phyloP scores from a whole-genome alignment of 1,284 basidiomycete species.

The Austroboletus niveus region DNA sequence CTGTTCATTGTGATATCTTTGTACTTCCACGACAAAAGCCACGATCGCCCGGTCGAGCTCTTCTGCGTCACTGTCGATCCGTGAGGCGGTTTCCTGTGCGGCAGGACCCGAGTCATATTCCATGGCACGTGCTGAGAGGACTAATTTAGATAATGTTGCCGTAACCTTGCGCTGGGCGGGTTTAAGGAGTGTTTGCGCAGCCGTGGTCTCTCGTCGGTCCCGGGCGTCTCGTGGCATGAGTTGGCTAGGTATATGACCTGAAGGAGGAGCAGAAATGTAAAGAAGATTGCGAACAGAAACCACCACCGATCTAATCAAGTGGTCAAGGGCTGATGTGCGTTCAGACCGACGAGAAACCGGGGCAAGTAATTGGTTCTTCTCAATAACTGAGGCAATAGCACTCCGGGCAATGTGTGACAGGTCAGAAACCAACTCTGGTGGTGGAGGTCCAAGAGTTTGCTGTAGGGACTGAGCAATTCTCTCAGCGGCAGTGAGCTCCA shows the following conservation, averaged over 20 bases:
- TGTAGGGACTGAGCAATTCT: constrained; percentile 65
- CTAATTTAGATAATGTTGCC: constrained; percentile 73
- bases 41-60: constrained; percentile 75
- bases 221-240: constrained; percentile 52
- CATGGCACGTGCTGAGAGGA: constrained; percentile 73
- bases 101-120: constrained; percentile 69
- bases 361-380: constrained; percentile 51
- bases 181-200: constrained; percentile 61
- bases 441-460: constrained; percentile 53
- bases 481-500: constrained; percentile 64
- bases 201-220: constrained; percentile 41
- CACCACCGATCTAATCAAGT: constrained; percentile 64
- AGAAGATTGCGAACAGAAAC: constrained; percentile 69
- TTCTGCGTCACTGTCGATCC: constrained; percentile 74
- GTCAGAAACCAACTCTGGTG: constrained; percentile 56
- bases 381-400: constrained; percentile 62
- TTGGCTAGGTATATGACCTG: constrained; percentile 58
- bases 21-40: constrained; percentile 71
- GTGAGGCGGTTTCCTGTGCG: constrained; percentile 60
- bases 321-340: constrained; percentile 58
- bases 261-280: constrained; percentile 65
- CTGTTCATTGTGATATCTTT: constrained; percentile 50
- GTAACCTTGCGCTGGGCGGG: constrained; percentile 76
- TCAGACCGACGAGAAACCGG: constrained; percentile 46
- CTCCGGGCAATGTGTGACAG: constrained; percentile 56